phyloP scores from a whole-genome alignment of 148 eudicot genomes.

The Rhododendron henanense region DNA sequence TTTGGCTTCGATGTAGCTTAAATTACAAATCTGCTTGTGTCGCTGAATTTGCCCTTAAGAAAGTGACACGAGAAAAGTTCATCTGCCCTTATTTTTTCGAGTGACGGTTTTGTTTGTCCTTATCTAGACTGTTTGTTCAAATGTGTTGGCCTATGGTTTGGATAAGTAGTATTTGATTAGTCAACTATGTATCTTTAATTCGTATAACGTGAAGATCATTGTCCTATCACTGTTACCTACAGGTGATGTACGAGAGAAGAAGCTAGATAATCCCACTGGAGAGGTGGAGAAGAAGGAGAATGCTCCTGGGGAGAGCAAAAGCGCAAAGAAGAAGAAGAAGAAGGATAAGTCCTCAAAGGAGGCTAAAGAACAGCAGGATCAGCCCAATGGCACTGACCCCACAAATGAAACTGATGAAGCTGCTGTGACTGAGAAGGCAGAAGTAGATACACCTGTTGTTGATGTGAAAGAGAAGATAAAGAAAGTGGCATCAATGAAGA shows the following conservation, averaged over 20 bases:
- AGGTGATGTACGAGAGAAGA: constrained; percentile 58
- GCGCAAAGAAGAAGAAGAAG: constrained; percentile 88
- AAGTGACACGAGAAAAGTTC: background rate
- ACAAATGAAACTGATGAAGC: constrained; percentile 28
- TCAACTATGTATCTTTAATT: background rate
- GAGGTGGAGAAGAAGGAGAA: constrained; percentile 59
- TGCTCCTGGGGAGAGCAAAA: constrained; percentile 62
- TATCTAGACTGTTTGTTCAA: background rate
- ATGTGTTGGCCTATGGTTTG: constrained; percentile 5
- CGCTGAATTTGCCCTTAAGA: background rate
- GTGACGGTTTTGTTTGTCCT: background rate
- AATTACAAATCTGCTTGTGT: background rate
- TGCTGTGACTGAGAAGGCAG: constrained; percentile 23
- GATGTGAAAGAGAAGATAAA: constrained; percentile 84
- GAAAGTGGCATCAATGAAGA: constrained; percentile 71
- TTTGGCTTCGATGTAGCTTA: background rate
- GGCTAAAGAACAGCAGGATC: constrained; percentile 56
- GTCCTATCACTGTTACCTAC: background rate
- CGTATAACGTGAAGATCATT: background rate
- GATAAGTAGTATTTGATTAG: background rate
- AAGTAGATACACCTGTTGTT: constrained; percentile 50
- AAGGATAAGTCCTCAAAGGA: constrained; percentile 75
- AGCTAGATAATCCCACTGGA: constrained; percentile 41
- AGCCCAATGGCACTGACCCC: constrained; percentile 38
- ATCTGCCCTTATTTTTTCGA: background rate